A percentile compares a stretch with the other conserved stretches of the same genome.
Conservation (phyloP, 257 asterid genomes). For the Henckelia pumila region DNA sequence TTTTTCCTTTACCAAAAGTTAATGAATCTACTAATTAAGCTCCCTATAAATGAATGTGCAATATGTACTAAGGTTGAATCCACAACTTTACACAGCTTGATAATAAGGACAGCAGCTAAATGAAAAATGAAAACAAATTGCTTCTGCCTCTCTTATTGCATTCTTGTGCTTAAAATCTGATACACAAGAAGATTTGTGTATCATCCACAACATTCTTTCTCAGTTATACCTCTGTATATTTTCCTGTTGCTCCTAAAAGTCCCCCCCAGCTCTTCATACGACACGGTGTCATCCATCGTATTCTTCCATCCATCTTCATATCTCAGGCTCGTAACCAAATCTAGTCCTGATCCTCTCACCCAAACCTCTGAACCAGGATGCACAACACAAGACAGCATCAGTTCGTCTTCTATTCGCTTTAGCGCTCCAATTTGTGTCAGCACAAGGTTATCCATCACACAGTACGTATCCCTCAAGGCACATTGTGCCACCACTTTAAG, state of each 20-base stretch:
- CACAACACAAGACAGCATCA: conserved; percentile 31
- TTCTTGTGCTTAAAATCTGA: not conserved
- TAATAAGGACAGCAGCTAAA: not conserved
- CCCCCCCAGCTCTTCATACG: not conserved
- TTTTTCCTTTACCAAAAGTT: too few species aligned
- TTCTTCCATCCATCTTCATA: conserved; percentile 54
- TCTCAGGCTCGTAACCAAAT: conserved; percentile 49
- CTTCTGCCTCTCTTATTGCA: not conserved
- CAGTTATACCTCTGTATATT: not conserved
- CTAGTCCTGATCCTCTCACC: conserved; percentile 72
- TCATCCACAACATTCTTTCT: not conserved
- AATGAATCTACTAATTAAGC: not conserved
- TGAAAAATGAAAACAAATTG: not conserved
- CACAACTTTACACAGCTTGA: not conserved
- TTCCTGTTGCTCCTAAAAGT: not conserved
- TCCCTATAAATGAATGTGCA: not conserved
- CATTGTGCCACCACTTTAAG: conserved; percentile 51
- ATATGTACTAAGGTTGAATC: not conserved
- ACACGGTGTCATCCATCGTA: not conserved
- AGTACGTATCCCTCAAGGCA: conserved; percentile 72
- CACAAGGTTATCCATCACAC: conserved; percentile 60
- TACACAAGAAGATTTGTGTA: not conserved
- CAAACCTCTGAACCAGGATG: conserved; percentile 51
- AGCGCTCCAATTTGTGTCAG: conserved; percentile 69
- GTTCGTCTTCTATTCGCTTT: conserved; percentile 49